Evolutionary conservation across 2,329 filamentous ascomycete species (phyloP), one percentile per base, ranked within the genome.

Genomic region (Xylariaceae sp.): DNA sequence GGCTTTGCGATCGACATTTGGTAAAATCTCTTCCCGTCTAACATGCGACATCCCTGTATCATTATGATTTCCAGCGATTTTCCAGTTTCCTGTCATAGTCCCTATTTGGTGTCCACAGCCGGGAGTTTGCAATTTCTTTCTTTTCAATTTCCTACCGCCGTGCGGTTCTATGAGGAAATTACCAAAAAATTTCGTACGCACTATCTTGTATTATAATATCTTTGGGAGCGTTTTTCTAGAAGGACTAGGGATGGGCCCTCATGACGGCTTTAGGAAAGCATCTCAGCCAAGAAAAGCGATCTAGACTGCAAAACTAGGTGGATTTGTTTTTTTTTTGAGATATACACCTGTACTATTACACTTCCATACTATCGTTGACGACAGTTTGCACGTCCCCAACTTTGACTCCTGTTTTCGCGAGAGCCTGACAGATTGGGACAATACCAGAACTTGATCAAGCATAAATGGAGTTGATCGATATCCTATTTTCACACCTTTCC

Each of bases 331-430:
- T 8, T 17, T 32, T 29, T 29, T 29, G 28, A 29, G 22, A 26
- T 26, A 8, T n/a, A 32, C 13, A 32, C 13, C 16, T 32, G 30
- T 32, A 56, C 38, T 43, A 56, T 44, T 59, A 54, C 32, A 32
- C 39, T 57, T 59, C 54, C 51, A 43, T 48, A 57, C 56, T 54
- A 45, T 57, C 56, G 44, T 53, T 59, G 39, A 54, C 39, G 34
- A 38, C 42, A 45, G 45, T 32, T 32, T 13, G 13, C 30, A 15
- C 30, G 6, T 32, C 30, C 11, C 24, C 16, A 19, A 29, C 29
- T 41, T 34, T 30, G 24, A 19, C 28, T 29, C 22, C 11, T 26
- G 11, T 26, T 6, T 11, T 6, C 11, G 22, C 6, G 22, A 26
- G 22, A 6, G 22, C 6, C 22, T 6, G 22, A 26, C 22, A 26